phyloP scores from a whole-genome alignment of 306 rosid species.

The Dicorynia guianensis region DNA sequence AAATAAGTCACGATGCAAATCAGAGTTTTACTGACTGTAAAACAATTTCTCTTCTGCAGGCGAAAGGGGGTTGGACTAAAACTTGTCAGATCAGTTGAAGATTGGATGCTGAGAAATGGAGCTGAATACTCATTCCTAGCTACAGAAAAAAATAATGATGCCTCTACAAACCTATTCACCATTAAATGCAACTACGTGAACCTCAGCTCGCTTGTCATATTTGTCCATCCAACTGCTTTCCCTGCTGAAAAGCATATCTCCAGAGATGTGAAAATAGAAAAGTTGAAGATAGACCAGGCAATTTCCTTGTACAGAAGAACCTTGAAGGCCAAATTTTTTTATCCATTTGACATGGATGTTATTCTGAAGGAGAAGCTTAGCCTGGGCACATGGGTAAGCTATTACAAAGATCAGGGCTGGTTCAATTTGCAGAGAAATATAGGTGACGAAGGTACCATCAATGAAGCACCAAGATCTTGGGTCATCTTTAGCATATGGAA shows the following conservation, averaged over 20 bases:
- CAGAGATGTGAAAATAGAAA: constrained; percentile 58
- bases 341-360: constrained; percentile 64
- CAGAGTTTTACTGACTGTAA: background rate
- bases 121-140: constrained; percentile 68
- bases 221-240: constrained; percentile 53
- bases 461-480: constrained; percentile 62
- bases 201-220: constrained; percentile 68
- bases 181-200: constrained; percentile 63
- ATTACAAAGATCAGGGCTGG: constrained; percentile 62
- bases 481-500: constrained; percentile 78
- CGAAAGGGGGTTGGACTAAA: constrained; percentile 68
- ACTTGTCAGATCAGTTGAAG: constrained; percentile 71
- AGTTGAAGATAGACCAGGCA: constrained; percentile 58
- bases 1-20: background rate
- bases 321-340: constrained; percentile 58
- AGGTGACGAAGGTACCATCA: constrained; percentile 26
- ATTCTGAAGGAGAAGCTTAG: constrained; percentile 72
- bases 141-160: constrained; percentile 63
- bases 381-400: constrained; percentile 78
- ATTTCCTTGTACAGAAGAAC: constrained; percentile 57
- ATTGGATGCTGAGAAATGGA: constrained; percentile 77
- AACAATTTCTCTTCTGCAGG: constrained; percentile 34
- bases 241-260: constrained; percentile 48
- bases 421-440: constrained; percentile 41
- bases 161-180: constrained; percentile 69